phyloP scores from a whole-genome alignment of 768 basidiomycete species.

The Amanita phalloides region DNA sequence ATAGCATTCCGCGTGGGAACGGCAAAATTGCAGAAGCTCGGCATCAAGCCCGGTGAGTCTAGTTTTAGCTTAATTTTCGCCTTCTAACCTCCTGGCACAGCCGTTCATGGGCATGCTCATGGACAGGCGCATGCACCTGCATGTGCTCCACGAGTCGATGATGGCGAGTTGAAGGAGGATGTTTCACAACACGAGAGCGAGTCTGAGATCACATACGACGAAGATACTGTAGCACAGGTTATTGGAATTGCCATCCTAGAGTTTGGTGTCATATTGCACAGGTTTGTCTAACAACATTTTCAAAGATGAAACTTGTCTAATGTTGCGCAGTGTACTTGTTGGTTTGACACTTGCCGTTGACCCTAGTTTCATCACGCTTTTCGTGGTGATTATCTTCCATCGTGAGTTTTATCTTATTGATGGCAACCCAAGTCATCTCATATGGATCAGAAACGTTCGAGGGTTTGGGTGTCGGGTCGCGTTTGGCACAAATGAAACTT shows the following conservation, averaged over 20 bases:
- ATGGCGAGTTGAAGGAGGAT: constrained; percentile 7
- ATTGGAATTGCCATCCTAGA: constrained; percentile 88
- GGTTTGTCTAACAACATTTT: constrained; percentile 22
- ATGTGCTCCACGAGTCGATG: constrained; percentile 52
- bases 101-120: neutral
- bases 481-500: constrained; percentile 68
- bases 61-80: neutral
- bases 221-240: constrained; percentile 53
- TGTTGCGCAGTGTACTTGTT: constrained; percentile 52
- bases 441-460: constrained; percentile 72
- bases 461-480: constrained; percentile 86
- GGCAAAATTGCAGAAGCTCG: constrained; percentile 54
- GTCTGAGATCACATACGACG: constrained; percentile 20
- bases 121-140: constrained; percentile 45
- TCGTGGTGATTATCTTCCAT: constrained; percentile 85
- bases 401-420: constrained; percentile 40
- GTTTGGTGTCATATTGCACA: constrained; percentile 86
- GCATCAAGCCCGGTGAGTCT: constrained; percentile 44
- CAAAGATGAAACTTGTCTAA: neutral
- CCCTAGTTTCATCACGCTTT: constrained; percentile 69
- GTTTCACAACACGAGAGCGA: constrained; percentile 5
- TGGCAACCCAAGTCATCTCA: neutral
- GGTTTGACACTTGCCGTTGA: constrained; percentile 92
- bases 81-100: neutral
- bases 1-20: constrained; percentile 84